Evolutionary conservation across 2,329 filamentous ascomycete genomes (phyloP).

Genomic region (Pyrenophora teres): DNA sequence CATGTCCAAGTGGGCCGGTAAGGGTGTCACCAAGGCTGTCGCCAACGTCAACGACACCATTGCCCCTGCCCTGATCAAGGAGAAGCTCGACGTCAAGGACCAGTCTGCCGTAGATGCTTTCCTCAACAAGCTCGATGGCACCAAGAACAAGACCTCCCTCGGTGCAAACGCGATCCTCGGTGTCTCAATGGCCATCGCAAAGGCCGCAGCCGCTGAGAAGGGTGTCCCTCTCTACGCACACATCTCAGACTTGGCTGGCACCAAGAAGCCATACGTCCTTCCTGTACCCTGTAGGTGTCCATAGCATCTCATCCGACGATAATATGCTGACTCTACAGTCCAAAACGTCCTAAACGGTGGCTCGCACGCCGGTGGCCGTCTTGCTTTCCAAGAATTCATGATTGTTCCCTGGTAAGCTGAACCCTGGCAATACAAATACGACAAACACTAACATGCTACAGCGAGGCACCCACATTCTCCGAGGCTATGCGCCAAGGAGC

Average conservation of each 20-base stretch:
- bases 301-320: background rate
- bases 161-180: slow-evolving; percentile 66
- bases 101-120: slow-evolving; percentile 60
- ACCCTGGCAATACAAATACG: background rate
- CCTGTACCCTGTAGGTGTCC: slow-evolving; percentile 55
- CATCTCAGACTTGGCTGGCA: slow-evolving; percentile 59
- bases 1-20: slow-evolving; percentile 59
- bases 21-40: slow-evolving; percentile 61
- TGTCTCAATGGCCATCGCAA: slow-evolving; percentile 64
- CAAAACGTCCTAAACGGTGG: slow-evolving; percentile 67
- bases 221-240: slow-evolving; percentile 62
- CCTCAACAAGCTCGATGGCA: slow-evolving; percentile 60
- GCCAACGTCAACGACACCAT: slow-evolving; percentile 61
- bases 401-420: slow-evolving; percentile 54
- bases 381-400: slow-evolving; percentile 65
- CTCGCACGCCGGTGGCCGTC: slow-evolving; percentile 94
- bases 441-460: slow-evolving; percentile 43
- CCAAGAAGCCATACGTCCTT: slow-evolving; percentile 60
- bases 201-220: slow-evolving; percentile 61
- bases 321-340: slow-evolving; percentile 20
- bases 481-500: slow-evolving; percentile 96
- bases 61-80: slow-evolving; percentile 60
- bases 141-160: slow-evolving; percentile 62
- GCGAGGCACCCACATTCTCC: slow-evolving; percentile 83
- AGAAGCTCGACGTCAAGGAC: slow-evolving; percentile 60